Evolutionary conservation across 139 green algal genomes (phyloP), one percentile per base, ranked within the genome.

Genomic region (Microglena sp.): DNA sequence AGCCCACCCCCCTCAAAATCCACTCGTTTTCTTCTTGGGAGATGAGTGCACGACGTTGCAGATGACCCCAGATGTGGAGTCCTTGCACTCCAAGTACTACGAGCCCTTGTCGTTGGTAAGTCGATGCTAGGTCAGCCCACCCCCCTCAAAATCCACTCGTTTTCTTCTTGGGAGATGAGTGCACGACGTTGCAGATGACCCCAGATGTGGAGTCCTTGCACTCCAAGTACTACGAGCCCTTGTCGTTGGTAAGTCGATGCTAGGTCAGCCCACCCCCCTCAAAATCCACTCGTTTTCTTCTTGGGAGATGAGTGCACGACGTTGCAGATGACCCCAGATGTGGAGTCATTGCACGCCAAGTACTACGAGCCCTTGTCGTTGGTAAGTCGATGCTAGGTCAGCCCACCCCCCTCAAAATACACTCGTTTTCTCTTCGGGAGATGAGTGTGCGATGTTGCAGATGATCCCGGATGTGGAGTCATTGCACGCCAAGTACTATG

Each of bases 281-380:
- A n/a, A n/a, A n/a, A n/a, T n/a, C n/a, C n/a, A n/a, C n/a, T n/a
- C n/a, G 73, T 75, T 8, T 88, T 75, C 27, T 98, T 98, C 67
- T 66, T 87, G 35, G 92, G 92, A 1, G 92, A 98, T 62, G 70
- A 79, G 3, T 95, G 87, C 68, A 74, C 88, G 6, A 94, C 91
- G 0, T 56, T 91, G 45, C 35, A 60, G 26, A 73, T 90, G 62
- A 86, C 78, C 1, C 57, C 73, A 0, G 81, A 92, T 24, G 60
- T 95, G 45, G 27, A 75, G 40, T 24, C 57, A 44, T 70, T 83
- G 59, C 73, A 83, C 61, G 31, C 50, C 28, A 66, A 68, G 5
- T 96, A 95, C 75, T 93, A 95, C 59, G 90, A 96, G 77, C 90
- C 90, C 0, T 77, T 92, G 22, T n/a, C n/a, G n/a, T n/a, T n/a